Base-by-base conservation (phyloP, 2,329 filamentous ascomycete genomes). In the Salinomyces thailandicus region DNA sequence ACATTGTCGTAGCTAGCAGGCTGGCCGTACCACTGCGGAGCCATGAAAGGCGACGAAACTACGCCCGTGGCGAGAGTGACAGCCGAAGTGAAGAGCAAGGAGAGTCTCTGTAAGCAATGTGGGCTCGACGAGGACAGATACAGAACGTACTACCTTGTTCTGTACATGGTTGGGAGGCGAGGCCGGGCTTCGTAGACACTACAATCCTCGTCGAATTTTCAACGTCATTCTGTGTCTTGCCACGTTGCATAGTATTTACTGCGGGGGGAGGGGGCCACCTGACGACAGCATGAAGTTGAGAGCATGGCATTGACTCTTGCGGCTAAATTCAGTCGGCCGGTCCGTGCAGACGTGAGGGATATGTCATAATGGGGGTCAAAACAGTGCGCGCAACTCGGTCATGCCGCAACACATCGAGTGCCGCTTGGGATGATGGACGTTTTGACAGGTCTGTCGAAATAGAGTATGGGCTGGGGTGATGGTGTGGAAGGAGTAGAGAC, bases 1-100 rank as follows among this genome's bases (percentile, higher is more conserved):
- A 8, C 11, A 18, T 40, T 36, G 19, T 28, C 31, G 31, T 38
- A 38, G 20, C 22, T 38, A 15, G 11, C n/a, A 12, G 36, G 36
- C 3, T 20, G n/a, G 7, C 31, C 31, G 12, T 22, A 30, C 16
- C 15, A 12, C 16, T 27, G 36, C 2, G 29, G 36, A 13, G 36
- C 11, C 15, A 17, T 9, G 11, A 33, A 19, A 33, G 31, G 31
- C 9, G 9, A n/a, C 11, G 31, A 18, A 2, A 33, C 11, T 11
- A 14, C 31, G 11, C 31, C 31, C 6, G 14, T 9, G 9, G 31
- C 31, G 14, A 33, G 14, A 15, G 28, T 8, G 8, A 31, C 11
- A 9, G 15, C n/a, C 15, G 15, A 13, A 9, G 14, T 14, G 4
- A 31, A 3, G 15, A 14, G 15, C 14, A 12, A 9, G 28, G n/a